Evolutionary conservation across 352 stramenopile species (phyloP), one percentile per base, ranked within the genome.

Genomic region (Pythium graminicola): DNA sequence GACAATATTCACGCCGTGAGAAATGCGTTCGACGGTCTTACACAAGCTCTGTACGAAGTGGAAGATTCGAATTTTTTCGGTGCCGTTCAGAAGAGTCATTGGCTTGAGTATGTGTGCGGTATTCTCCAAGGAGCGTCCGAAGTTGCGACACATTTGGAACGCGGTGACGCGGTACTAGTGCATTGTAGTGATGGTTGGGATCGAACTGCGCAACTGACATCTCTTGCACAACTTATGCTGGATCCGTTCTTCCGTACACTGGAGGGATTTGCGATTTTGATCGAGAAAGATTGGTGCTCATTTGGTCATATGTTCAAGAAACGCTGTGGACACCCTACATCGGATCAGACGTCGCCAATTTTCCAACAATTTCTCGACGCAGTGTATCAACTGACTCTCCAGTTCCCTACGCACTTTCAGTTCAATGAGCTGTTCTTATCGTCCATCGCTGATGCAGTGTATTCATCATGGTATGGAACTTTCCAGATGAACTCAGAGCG

Each of bases 351-450:
- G 17, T 98, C 95, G 35, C 97, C 97, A 3, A 96, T 99, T 40
- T 99, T 99, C 73, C 67, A 98, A 33, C 96, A 99, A 64, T 99
- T 98, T 67, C 70, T 99, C 14, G 97, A 99, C 71, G 97, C 86
- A 50, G 90, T 99, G 23, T 99, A 96, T 62, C 96, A 99, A 70
- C 68, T 99, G 20, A 87, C 97, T 11, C 72, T 96, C 32, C 95
- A 99, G 60, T 98, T 97, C 51, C 97, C 97, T 13, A 92, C 89
- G 6, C 86, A 91, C 59, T 99, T 99, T 64, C 96, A 99, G 67
- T 99, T 99, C 67, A 99, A 98, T 68, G 83, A 96, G 63, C 57
- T 88, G 13, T 77, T 96, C 32, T 65, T 99, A 17, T 77, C 97
- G 23, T 84, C 89, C 6, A 73, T 99, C 10, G 95, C 93, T 0